Base-by-base conservation (phyloP, 805 yeast species). In the Suhomyces sp. region DNA sequence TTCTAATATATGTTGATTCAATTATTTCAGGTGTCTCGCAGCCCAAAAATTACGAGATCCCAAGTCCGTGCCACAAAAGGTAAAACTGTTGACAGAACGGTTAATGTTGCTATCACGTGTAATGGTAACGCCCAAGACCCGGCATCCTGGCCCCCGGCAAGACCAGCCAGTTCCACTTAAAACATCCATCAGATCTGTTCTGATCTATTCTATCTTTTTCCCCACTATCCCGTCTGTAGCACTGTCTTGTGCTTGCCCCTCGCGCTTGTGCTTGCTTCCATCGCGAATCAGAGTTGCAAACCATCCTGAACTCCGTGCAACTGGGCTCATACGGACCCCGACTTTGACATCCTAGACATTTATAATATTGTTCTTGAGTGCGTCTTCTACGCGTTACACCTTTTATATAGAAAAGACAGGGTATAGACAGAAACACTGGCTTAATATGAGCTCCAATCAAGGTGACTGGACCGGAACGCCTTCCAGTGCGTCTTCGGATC, bases 1-100 rank as follows among this genome's bases (percentile, higher is more conserved):
- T 46, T 35, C 22, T 46, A 46, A 46, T 46, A 46, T 19, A 46
- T 33, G 48, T 46, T 46, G 35, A 31, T 31, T 31, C 35, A 6
- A 29, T 29, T 29, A 24, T 24, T 24, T 24, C 25, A 24, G 25
- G 6, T 29, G 35, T 29, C 35, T 29, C 15, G 35, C 15, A 29
- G 35, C 35, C 35, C 13, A 15, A 29, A 7, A 12, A 29, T 29
- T 29, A 29, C 35, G 35, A 29, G 35, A 29, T n/a, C 6, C 25
- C 25, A 24, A 24, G 7, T 24, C 25, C 25, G 25, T 13, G 35
- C 35, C 35, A 29, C 35, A 13, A 29, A 29, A 29, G 35, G 15
- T n/a, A 29, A 29, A 29, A 1, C 10, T 9, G 29, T 3, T 12
- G 15, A 13, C 35, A 29, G 2, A 7, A 7, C 35, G 35, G 35